Base-by-base conservation (phyloP, 495 filamentous ascomycete genomes). In the Aspergillus olivimuriae region DNA sequence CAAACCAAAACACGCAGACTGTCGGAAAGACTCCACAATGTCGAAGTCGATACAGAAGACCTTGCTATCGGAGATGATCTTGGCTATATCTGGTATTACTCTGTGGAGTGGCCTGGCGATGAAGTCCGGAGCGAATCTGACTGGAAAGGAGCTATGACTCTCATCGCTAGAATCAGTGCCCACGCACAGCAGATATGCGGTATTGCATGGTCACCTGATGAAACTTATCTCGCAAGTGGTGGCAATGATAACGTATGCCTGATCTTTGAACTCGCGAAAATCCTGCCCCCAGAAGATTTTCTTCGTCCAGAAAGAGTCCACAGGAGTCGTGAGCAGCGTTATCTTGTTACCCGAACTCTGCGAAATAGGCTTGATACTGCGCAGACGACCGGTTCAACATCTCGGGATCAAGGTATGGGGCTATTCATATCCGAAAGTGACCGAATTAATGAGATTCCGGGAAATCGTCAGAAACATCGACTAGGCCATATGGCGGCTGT, bases 131-230 rank as follows among this genome's bases (percentile, higher is more conserved):
- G 66, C 20, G 57, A 76, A 18, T 74, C 68, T 55, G 77, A 76
- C 46, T 92, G 88, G 88, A 72, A 75, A 22, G 87, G 91, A 11
- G 68, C 80, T 8, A 82, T 95, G 73, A 86, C 75, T 2, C 65
- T 95, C 18, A 62, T 94, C 30, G 84, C 82, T 10, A 80, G 82
- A 48, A 83, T 97, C 43, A 70, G 70, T 4, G 78, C 87, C 2
- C 94, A 98, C 65, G 78, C 70, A 6, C 89, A 96, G 59, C 90
- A 96, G 54, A 81, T 98, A 17, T 98, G 92, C 59, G 90, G 92
- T 3, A 71, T 98, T 10, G 74, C 88, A 1, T 98, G 92, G 89
- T 94, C 87, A 2, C 69, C 68, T 20, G 79, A 87, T 53, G 86
- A 87, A 1, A 69, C 72, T 0, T 76, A 78, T 37, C 89, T 98